Evolutionary conservation across 2,329 filamentous ascomycete genomes (phyloP), one percentile per base, ranked within the genome.

Genomic region (Neospermospora avenae): DNA sequence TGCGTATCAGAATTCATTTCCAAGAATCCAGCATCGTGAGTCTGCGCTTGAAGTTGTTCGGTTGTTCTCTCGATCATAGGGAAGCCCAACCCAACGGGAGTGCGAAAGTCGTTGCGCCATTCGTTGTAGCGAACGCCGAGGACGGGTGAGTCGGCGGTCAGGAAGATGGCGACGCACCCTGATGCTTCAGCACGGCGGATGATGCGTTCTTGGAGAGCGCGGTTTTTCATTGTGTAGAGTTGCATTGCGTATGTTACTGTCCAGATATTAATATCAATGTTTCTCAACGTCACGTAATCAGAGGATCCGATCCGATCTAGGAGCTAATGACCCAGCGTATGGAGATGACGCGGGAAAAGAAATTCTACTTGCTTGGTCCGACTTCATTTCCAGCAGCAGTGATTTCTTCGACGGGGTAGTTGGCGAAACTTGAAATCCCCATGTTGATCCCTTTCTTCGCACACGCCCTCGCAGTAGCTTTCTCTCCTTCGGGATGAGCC

Each of bases 401-500:
- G 3, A 81, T 77, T 5, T 79, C 77, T 62, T 78, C 74, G 16
- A 79, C 65, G 0, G 73, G 65, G 48, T 74, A 74, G 35, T 75
- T 81, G 5, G 80, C 72, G 57, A 78, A 82, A 0, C 75, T 77
- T 0, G 77, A 80, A 3, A 82, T 69, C 8, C 58, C 62, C 63
- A 67, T 65, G 14, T 39, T 31, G 20, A 84, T 76, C 0, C 76
- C 77, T 52, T 76, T 77, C 1, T 68, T 74, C 6, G 76, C 75
- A 41, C 79, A 80, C 0, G 77, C 82, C 18, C 76, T 73, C 1
- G 78, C 78, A 44, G 84, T 75, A 1, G 78, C 80, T 20, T 78
- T 72, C 65, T 84, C 82, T 1, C 81, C 82, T 51, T 81, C 80
- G 0, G 75, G 74, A 65, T 82, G 78, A 25, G 78, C 81, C 24